Evolutionary conservation across 495 filamentous ascomycete genomes (phyloP).

Genomic region (Podospora bellae-mahoneyi): DNA sequence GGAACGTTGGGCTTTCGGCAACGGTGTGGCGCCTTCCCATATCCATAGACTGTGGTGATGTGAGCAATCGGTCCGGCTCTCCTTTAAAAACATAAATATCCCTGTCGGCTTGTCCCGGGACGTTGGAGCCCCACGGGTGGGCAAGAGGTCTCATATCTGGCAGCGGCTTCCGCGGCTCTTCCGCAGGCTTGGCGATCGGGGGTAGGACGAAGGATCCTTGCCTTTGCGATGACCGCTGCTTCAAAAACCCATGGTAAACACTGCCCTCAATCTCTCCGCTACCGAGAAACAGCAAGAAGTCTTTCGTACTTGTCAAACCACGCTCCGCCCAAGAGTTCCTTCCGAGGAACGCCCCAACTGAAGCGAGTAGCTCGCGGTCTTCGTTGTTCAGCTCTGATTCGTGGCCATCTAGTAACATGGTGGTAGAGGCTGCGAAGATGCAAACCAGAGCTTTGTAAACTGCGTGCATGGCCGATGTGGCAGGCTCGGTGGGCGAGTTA

Average conservation of each 20-base stretch:
- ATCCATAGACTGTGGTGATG: conserved; percentile 35
- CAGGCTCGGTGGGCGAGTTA: conserved; percentile 33
- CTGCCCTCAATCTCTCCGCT: conserved; percentile 41
- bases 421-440: conserved; percentile 40
- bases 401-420: conserved; percentile 42
- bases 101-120: conserved; percentile 23
- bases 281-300: conserved; percentile 45
- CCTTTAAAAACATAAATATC: conserved; percentile 35
- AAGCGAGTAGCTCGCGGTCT: conserved; percentile 37
- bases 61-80: conserved; percentile 33
- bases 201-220: conserved; percentile 31
- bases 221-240: conserved; percentile 39
- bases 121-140: conserved; percentile 35
- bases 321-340: conserved; percentile 43
- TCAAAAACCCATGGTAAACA: conserved; percentile 45
- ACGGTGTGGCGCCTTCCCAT: conserved; percentile 46
- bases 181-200: conserved; percentile 30
- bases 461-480: conserved; percentile 42
- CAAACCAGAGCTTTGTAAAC: conserved; percentile 47
- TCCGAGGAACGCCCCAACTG: conserved; percentile 33
- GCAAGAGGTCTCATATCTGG: conserved; percentile 42
- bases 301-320: conserved; percentile 41
- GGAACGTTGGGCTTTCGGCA: conserved; percentile 44
- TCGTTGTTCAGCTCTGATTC: conserved; percentile 34
- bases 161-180: conserved; percentile 41